Percentiles rank a stretch among this genome's conserved stretches.
These are phyloP conservation scores for Rubia tinctorum DNA, from an alignment of 305 asterid genomes.

Conservation along the genomic window DNA sequence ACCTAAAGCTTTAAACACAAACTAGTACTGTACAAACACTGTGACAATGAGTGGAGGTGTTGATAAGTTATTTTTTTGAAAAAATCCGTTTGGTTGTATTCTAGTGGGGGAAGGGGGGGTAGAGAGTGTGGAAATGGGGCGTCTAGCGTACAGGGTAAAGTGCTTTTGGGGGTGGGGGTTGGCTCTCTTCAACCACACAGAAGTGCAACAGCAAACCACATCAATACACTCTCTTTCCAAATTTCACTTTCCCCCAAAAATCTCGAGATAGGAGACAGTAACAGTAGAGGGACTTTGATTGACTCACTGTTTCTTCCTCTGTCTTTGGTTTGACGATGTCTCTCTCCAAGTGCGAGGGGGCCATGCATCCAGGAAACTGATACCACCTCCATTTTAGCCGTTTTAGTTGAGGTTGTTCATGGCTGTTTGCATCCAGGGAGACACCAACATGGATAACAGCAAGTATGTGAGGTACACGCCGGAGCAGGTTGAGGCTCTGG, in stretches of 20 bases:
- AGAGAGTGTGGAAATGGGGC: no score
- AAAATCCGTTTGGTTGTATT: not conserved
- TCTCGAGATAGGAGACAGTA: conserved; percentile 29
- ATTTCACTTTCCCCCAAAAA: conserved; percentile 23
- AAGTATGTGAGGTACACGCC: conserved; percentile 97
- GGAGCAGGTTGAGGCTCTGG: conserved; percentile 96
- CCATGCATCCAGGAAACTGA: conserved; percentile 26
- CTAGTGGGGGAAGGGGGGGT: no score
- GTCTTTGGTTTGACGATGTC: conserved; percentile 10
- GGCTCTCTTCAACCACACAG: conserved; percentile 2
- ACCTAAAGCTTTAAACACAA: not conserved
- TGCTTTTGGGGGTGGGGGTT: not conserved
- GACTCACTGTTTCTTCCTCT: not conserved
- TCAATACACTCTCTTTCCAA: conserved; percentile 23
- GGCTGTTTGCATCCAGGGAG: conserved; percentile 59
- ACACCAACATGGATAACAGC: conserved; percentile 74
- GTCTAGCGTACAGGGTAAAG: not conserved
- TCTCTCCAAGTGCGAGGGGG: conserved; percentile 39
- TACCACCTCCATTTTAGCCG: not conserved
- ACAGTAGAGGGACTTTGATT: conserved; percentile 15
- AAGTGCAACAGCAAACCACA: not conserved
- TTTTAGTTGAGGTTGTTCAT: conserved; percentile 17
- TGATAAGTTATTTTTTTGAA: not conserved
- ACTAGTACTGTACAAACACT: not conserved
- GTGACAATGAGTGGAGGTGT: not conserved